Evolutionary conservation across 306 rosid species (phyloP), one percentile per base, ranked within the genome.

Genomic region (Sicyos baderoa): DNA sequence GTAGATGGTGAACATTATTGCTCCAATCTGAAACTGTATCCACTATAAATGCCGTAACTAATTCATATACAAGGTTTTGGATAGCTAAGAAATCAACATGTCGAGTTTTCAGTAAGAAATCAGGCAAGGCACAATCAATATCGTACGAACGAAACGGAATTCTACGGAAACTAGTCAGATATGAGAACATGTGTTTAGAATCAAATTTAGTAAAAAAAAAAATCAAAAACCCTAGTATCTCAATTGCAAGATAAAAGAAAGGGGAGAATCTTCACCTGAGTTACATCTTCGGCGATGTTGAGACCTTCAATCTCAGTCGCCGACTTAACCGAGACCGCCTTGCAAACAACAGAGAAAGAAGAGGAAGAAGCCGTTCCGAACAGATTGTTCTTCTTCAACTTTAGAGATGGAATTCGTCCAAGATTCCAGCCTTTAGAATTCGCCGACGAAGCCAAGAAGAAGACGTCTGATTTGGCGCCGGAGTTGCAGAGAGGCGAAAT

Each of bases 211-310:
- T 2, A n/a, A 69, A 29, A 1, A n/a, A 69, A 29, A 1, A 27
- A 49, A 51, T 69, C 47, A 51, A 68, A 16, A 14, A 45, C 44
- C 18, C 45, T 58, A 58, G 17, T 45, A 58, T 58, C 44, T 58
- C 11, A 61, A 61, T 61, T 6, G 7, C 40, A 66, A 37, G 12
- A 25, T 25, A 21, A 70, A 53, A 32, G 35, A 70, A 15, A 21
- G 13, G 1, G 8, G 54, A n/a, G 54, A 50, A 32, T 75, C 1
- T 29, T 57, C 32, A 60, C 45, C 40, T 45, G 90, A 22, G 95
- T 85, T 47, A 91, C 97, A 82, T 89, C 83, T 4, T 87, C 87
- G 2, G 97, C 97, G 68, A 91, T 83, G 89, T 91, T 91, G 73
- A 91, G 97, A 76, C 88, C 97, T 63, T 89, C 96, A 29, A 79